Conservation (phyloP, 352 stramenopile species). For the Phytophthora pisi region DNA sequence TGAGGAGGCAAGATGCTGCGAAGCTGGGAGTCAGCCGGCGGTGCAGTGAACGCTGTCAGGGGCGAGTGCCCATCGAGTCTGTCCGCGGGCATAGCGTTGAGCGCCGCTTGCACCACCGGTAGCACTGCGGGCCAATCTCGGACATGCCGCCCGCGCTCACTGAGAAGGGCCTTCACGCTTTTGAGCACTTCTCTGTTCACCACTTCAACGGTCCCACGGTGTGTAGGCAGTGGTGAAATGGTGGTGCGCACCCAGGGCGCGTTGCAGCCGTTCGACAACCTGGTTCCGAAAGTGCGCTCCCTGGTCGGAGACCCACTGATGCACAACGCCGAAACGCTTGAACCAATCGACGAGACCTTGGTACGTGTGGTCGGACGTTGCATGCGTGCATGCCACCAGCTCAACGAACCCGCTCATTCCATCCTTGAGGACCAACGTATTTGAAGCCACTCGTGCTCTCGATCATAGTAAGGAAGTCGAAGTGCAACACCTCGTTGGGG, state of each 20-base stretch:
- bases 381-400: conserved; percentile 19
- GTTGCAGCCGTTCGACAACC: background rate
- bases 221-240: conserved; percentile 4
- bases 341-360: conserved; percentile 1
- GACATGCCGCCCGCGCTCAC: background rate
- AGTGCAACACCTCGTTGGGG: conserved; percentile 44
- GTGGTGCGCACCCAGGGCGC: background rate
- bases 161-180: background rate
- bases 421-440: conserved; percentile 40
- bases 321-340: background rate
- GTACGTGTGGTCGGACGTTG: background rate
- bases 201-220: background rate
- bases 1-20: conserved; percentile 4
- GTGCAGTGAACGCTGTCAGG: conserved; percentile 19
- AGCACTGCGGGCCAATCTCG: conserved; percentile 11
- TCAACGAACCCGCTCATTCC: conserved; percentile 37
- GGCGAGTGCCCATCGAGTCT: background rate
- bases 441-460: conserved; percentile 5
- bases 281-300: background rate
- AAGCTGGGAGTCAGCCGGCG: conserved; percentile 6
- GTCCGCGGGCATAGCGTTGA: conserved; percentile 19
- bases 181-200: conserved; percentile 1
- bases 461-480: conserved; percentile 34
- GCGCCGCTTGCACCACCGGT: conserved; percentile 12
- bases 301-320: conserved; percentile 6